Evolutionary conservation across 2,329 filamentous ascomycete genomes (phyloP).

Genomic region (Colletotrichum sansevieriae): DNA sequence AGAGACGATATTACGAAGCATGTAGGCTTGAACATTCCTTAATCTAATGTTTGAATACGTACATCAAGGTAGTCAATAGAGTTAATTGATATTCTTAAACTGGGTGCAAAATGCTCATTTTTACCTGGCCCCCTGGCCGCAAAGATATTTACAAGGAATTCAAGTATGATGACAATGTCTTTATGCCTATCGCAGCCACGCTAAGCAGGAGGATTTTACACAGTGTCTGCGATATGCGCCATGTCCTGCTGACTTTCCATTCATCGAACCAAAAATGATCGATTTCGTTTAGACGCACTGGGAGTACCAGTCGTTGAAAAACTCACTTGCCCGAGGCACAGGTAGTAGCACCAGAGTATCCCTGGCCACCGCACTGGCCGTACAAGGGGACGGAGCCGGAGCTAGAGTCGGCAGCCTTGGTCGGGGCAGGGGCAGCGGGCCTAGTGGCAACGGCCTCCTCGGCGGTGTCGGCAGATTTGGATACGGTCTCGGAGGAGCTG

Average conservation of each 20-base stretch:
- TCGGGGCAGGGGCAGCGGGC: conserved; percentile 8
- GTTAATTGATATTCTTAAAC: too few species aligned
- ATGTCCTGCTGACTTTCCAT: background rate
- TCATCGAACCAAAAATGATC: background rate
- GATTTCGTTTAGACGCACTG: conserved; percentile 34
- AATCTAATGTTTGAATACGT: conserved; percentile 14
- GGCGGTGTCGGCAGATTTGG: background rate
- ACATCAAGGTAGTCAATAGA: conserved; percentile 5
- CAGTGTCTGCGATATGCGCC: background rate
- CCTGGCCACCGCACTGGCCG: conserved; percentile 51
- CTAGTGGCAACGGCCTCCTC: background rate
- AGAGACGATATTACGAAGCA: background rate
- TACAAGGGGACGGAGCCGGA: conserved; percentile 47
- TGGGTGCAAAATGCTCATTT: conserved; percentile 5
- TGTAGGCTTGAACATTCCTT: conserved; percentile 1
- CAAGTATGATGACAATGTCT: background rate
- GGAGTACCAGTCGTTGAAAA: conserved; percentile 43
- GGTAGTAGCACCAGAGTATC: conserved; percentile 42
- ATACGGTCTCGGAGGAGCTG: background rate
- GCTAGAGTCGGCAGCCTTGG: conserved; percentile 6
- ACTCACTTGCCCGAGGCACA: conserved; percentile 43
- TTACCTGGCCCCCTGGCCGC: conserved; percentile 17
- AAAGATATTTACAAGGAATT: conserved; percentile 21
- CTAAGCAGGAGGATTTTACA: background rate
- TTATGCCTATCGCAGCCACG: background rate